Conservation (phyloP, 2,329 filamentous ascomycete genomes). For the Penicillium rolfsii region DNA sequence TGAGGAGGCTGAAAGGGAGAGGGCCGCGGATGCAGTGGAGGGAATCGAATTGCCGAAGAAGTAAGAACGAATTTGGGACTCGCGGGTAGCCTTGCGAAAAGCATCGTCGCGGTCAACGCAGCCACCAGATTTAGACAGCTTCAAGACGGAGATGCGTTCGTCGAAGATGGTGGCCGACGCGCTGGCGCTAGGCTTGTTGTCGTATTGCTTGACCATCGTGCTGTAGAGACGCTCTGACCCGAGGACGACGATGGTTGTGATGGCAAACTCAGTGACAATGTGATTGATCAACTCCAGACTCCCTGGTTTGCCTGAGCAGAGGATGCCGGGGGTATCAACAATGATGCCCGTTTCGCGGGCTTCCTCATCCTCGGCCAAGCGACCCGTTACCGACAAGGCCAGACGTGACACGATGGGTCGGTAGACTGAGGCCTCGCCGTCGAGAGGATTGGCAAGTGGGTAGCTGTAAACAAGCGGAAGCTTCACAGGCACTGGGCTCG, state of each 20-base stretch:
- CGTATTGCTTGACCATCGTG: slow-evolving; percentile 73
- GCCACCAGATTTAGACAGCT: slow-evolving; percentile 82
- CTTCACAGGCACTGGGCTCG: slow-evolving; percentile 86
- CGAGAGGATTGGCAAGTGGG: slow-evolving; percentile 68
- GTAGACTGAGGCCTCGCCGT: slow-evolving; percentile 74
- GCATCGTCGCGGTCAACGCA: slow-evolving; percentile 74
- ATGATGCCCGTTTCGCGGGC: slow-evolving; percentile 77
- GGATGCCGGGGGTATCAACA: slow-evolving; percentile 77
- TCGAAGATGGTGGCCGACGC: slow-evolving; percentile 54
- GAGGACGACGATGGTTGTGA: slow-evolving; percentile 80
- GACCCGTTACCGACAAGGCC: slow-evolving; percentile 75
- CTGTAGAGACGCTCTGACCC: slow-evolving; percentile 76
- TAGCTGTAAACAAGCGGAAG: slow-evolving; percentile 89
- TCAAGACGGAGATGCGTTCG: slow-evolving; percentile 74
- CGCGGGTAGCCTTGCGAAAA: slow-evolving; percentile 73
- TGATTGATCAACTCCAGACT: slow-evolving; percentile 79
- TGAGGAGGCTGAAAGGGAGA: slow-evolving; percentile 40
- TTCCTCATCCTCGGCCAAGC: slow-evolving; percentile 73
- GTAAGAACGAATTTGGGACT: slow-evolving; percentile 83
- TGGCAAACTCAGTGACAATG: slow-evolving; percentile 70
- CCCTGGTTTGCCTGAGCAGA: slow-evolving; percentile 64
- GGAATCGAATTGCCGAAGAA: slow-evolving; percentile 77
- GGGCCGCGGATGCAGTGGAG: slow-evolving; percentile 41
- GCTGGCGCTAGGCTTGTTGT: slow-evolving; percentile 52
- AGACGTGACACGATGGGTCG: slow-evolving; percentile 74